Percentiles rank a stretch among this genome's conserved stretches.
Evolutionary conservation across 2,329 filamentous ascomycete species (phyloP).

Genomic region (Calonectria naviculata): DNA sequence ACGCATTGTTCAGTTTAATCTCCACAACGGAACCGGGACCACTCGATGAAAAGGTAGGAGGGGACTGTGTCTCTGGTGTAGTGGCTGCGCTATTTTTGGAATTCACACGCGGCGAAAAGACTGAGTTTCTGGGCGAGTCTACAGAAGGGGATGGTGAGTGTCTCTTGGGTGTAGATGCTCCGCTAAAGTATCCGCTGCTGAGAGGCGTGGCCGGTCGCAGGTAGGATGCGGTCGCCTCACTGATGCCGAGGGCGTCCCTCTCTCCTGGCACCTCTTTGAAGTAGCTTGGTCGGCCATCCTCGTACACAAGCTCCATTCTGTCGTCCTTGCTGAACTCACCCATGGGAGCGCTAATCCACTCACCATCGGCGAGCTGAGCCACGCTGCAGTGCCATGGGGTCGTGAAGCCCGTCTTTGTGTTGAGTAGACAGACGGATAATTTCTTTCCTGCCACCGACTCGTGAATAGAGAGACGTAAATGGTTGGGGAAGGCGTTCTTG

Average conservation of each 20-base stretch:
- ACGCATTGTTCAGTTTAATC: background rate
- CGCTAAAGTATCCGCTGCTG: slow-evolving; percentile 5
- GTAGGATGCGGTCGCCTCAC: background rate
- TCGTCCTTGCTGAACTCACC: slow-evolving; percentile 37
- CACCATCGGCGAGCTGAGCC: slow-evolving; percentile 31
- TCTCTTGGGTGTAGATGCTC: slow-evolving; percentile 4
- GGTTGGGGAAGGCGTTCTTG: slow-evolving; percentile 36
- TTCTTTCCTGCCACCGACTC: slow-evolving; percentile 41
- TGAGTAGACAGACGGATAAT: slow-evolving; percentile 42
- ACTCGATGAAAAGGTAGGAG: background rate
- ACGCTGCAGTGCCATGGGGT: slow-evolving; percentile 47
- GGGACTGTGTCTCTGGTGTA: background rate
- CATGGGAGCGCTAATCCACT: slow-evolving; percentile 41
- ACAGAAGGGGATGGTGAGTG: background rate
- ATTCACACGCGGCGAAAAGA: background rate
- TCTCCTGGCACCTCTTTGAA: slow-evolving; percentile 25
- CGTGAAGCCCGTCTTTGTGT: slow-evolving; percentile 44
- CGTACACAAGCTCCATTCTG: slow-evolving; percentile 34
- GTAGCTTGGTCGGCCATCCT: slow-evolving; percentile 36
- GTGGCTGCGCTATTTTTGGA: background rate
- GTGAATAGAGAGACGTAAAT: slow-evolving; percentile 45
- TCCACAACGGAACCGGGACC: background rate
- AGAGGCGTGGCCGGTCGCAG: background rate
- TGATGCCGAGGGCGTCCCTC: slow-evolving; percentile 4
- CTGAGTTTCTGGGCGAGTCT: background rate